Evolutionary conservation across 1,139 yeast species (phyloP).

Genomic region (Dujonia santamariae): DNA sequence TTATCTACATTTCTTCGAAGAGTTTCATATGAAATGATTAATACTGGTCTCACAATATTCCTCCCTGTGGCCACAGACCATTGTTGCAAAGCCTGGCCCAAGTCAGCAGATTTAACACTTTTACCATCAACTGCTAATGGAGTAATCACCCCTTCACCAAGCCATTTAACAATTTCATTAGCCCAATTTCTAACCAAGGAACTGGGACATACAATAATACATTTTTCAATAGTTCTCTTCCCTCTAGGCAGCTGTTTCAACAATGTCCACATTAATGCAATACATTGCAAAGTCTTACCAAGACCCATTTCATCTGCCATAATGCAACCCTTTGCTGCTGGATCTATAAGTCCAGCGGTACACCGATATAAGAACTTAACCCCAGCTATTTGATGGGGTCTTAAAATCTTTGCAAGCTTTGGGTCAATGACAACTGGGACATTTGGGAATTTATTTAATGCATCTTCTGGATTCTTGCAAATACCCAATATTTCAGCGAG

Average conservation of each 20-base stretch:
- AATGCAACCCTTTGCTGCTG: constrained; percentile 90
- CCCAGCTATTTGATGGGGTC: constrained; percentile 98
- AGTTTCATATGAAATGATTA: constrained; percentile 95
- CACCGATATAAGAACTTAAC: constrained; percentile 87
- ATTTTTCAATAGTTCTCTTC: constrained; percentile 76
- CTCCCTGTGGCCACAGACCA: constrained; percentile 94
- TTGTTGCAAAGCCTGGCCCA: constrained; percentile 65
- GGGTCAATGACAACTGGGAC: constrained; percentile 99
- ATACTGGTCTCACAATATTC: constrained; percentile 86
- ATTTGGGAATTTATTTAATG: constrained; percentile 57
- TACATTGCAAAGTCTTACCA: constrained; percentile 93
- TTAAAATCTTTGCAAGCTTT: constrained; percentile 68
- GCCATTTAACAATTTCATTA: constrained; percentile 91
- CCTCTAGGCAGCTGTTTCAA: constrained; percentile 91
- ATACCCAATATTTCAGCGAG: constrained; percentile 83
- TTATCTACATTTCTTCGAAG: constrained; percentile 81
- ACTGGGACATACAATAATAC: constrained; percentile 94
- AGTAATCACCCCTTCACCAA: constrained; percentile 85
- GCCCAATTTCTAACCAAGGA: constrained; percentile 97
- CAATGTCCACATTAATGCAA: constrained; percentile 91
- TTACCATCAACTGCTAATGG: constrained; percentile 95
- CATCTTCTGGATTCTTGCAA: constrained; percentile 47
- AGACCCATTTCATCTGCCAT: constrained; percentile 99
- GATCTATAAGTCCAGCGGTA: constrained; percentile 83
- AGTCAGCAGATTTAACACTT: constrained; percentile 61